Conservation (phyloP, 2,329 filamentous ascomycete genomes). For the Paracamarosporium sp. region DNA sequence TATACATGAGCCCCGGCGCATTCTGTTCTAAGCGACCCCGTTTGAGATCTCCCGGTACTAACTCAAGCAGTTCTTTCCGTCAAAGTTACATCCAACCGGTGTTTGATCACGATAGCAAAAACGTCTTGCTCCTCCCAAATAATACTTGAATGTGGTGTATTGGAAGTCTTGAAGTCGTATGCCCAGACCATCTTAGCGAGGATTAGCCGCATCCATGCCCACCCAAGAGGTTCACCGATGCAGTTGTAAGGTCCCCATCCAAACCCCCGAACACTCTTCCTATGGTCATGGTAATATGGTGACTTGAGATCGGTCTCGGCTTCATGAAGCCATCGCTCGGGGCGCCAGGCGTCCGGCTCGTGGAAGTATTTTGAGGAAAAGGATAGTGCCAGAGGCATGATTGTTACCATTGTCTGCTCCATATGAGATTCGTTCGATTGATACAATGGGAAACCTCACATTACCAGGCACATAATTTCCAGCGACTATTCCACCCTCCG, state of each 20-base stretch:
- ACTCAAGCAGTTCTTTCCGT: too few species aligned
- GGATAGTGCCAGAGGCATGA: constrained; percentile 3
- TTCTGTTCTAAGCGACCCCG: too few species aligned
- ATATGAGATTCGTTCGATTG: background rate
- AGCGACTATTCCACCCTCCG: constrained; percentile 13
- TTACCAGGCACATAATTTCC: constrained; percentile 13
- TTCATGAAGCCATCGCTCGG: constrained; percentile 16
- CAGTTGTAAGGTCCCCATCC: constrained; percentile 11
- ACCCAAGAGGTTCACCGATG: constrained; percentile 5
- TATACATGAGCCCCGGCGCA: too few species aligned
- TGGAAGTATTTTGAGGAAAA: constrained; percentile 7
- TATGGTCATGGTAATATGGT: too few species aligned
- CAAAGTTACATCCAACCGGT: too few species aligned
- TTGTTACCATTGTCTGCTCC: constrained; percentile 3
- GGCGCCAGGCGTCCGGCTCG: constrained; percentile 9
- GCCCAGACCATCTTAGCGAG: too few species aligned
- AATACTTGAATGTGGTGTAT: too few species aligned
- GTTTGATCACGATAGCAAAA: too few species aligned
- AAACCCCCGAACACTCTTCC: constrained; percentile 9
- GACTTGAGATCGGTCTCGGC: constrained; percentile 7
- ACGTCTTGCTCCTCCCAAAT: too few species aligned
- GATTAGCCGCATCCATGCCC: too few species aligned
- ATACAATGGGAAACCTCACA: background rate
- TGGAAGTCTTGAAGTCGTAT: too few species aligned
- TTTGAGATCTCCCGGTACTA: too few species aligned